A percentile compares a stretch with the other conserved stretches of the same genome.
phyloP scores from a whole-genome alignment of 352 stramenopile species.

The Globisporangium orthogonon region DNA sequence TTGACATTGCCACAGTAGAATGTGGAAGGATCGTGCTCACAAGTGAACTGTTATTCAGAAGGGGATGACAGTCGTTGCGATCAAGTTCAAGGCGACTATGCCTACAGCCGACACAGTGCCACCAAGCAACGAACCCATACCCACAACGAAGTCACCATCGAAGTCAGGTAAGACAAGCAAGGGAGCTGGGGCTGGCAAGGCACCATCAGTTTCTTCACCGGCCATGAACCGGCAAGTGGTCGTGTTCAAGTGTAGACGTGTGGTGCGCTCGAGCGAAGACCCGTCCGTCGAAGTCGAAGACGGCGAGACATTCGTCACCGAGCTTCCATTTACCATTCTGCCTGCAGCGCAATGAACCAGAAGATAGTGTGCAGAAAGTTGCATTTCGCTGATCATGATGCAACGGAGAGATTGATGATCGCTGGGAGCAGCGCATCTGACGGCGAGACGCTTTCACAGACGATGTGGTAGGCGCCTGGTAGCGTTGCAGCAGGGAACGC shows the following conservation, averaged over 20 bases:
- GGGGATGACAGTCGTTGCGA: constrained; percentile 73
- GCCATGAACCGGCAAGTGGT: constrained; percentile 22
- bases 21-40: neutral
- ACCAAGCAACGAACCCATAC: neutral
- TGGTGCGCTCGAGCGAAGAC: constrained; percentile 22
- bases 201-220: neutral
- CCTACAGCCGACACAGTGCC: neutral
- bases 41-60: constrained; percentile 22
- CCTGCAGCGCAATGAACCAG: constrained; percentile 18
- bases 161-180: constrained; percentile 4
- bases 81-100: constrained; percentile 30
- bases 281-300: constrained; percentile 19
- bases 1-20: neutral
- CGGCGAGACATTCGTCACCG: constrained; percentile 29
- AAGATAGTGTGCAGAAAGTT: neutral
- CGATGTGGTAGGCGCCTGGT: constrained; percentile 30
- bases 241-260: constrained; percentile 38
- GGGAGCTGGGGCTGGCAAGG: neutral
- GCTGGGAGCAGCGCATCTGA: constrained; percentile 15
- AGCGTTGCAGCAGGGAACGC: constrained; percentile 22
- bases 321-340: constrained; percentile 39
- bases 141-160: neutral
- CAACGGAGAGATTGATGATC: constrained; percentile 14
- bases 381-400: constrained; percentile 3
- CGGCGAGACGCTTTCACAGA: constrained; percentile 29